Evolutionary conservation across 1,284 basidiomycete species (phyloP).

Genomic region (Sporisorium exsertum): DNA sequence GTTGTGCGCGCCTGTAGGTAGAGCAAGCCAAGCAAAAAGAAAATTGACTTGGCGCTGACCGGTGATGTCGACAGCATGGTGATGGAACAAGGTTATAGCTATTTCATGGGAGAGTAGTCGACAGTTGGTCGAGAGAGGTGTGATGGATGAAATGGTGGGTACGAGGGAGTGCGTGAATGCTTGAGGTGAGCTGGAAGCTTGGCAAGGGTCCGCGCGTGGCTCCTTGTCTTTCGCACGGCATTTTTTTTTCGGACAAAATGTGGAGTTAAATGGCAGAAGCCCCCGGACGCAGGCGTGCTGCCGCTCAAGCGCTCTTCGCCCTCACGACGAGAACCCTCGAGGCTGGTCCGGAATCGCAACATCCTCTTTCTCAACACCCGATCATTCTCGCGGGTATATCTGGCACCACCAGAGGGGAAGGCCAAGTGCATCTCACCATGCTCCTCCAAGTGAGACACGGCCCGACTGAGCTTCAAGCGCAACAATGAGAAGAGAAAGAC

Average conservation of each 20-base stretch:
- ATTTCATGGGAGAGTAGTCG: neutral
- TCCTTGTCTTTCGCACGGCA: constrained; percentile 23
- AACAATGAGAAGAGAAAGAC: too few relatives aligned
- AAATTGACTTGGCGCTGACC: constrained; percentile 23
- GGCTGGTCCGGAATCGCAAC: too few relatives aligned
- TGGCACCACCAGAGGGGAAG: too few relatives aligned
- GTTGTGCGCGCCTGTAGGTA: constrained; percentile 24
- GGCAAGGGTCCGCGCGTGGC: constrained; percentile 6
- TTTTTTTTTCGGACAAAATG: neutral
- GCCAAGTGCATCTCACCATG: too few relatives aligned
- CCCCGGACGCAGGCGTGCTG: too few relatives aligned
- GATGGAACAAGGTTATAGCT: neutral
- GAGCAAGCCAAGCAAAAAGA: constrained; percentile 32
- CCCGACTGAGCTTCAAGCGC: too few relatives aligned
- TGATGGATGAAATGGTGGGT: neutral
- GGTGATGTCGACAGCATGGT: constrained; percentile 14
- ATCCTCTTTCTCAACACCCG: too few relatives aligned
- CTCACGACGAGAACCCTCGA: too few relatives aligned
- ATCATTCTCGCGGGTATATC: too few relatives aligned
- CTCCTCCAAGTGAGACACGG: too few relatives aligned
- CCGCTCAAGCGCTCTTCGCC: too few relatives aligned
- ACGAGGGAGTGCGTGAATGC: neutral
- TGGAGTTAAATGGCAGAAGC: constrained; percentile 13
- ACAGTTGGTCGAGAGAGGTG: neutral
- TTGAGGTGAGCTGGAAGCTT: constrained; percentile 28